phyloP scores from a whole-genome alignment of 106 monocot genomes.

The Gastrodia elata region DNA sequence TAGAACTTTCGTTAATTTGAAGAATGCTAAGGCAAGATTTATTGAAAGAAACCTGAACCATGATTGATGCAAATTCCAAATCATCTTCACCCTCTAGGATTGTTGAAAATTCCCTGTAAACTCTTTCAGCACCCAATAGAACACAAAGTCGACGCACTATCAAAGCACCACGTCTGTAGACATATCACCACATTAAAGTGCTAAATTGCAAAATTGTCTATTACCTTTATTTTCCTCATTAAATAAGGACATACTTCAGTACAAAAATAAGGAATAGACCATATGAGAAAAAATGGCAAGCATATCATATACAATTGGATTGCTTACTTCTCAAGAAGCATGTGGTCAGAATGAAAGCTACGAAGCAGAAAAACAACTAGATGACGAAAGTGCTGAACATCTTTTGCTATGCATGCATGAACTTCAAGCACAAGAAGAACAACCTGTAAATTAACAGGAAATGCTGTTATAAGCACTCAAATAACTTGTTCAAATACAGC shows the following conservation, averaged over 20 bases:
- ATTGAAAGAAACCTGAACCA: slow-evolving; percentile 79
- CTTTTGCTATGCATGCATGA: slow-evolving; percentile 27
- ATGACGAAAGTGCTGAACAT: slow-evolving; percentile 27
- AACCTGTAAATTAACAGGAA: slow-evolving; percentile 16
- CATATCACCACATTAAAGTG: background rate
- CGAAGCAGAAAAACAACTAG: slow-evolving; percentile 21
- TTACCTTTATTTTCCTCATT: background rate
- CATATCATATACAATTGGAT: background rate
- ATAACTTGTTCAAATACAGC: background rate
- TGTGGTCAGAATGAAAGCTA: slow-evolving; percentile 20
- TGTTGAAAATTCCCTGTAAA: slow-evolving; percentile 78
- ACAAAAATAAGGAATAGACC: background rate
- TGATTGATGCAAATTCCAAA: slow-evolving; percentile 74
- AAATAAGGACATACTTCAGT: background rate
- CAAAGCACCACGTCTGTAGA: slow-evolving; percentile 80
- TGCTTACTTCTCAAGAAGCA: slow-evolving; percentile 24
- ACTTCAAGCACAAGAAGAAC: slow-evolving; percentile 26
- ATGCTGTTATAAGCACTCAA: background rate
- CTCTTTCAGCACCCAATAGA: slow-evolving; percentile 76
- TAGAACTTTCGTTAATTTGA: background rate
- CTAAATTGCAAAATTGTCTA: background rate
- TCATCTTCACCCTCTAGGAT: slow-evolving; percentile 79
- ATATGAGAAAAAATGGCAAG: background rate
- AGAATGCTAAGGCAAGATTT: background rate
- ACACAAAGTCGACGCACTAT: slow-evolving; percentile 86